Evolutionary conservation across 441 rosid genomes (phyloP).

Genomic region (Pelargonium myrrhifolium): DNA sequence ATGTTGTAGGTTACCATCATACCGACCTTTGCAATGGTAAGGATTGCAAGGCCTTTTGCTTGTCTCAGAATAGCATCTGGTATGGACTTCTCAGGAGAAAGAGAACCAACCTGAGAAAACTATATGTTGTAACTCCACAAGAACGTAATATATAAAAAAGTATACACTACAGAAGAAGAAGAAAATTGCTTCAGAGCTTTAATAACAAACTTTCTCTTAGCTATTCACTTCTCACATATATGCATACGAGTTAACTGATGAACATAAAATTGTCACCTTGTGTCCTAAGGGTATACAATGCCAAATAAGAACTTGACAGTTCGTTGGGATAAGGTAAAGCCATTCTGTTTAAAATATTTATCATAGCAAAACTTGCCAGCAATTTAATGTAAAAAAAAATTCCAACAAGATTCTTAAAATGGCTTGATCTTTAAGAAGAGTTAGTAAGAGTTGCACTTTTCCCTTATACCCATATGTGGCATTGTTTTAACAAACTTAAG

Average conservation of each 20-base stretch:
- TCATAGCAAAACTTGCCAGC: neutral
- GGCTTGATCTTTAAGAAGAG: neutral
- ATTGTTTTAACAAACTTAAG: no score
- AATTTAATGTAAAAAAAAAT: neutral
- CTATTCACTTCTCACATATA: neutral
- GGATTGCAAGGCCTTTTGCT: constrained; percentile 91
- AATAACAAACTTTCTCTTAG: neutral
- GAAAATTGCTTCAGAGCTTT: neutral
- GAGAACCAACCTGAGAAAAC: constrained; percentile 53
- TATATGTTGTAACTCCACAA: neutral
- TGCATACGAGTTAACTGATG: neutral
- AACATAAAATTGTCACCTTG: neutral
- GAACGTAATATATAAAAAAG: neutral
- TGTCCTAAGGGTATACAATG: neutral
- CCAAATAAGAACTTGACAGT: neutral
- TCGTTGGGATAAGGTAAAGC: neutral
- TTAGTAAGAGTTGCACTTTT: neutral
- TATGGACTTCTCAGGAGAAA: constrained; percentile 73
- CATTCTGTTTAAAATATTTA: neutral
- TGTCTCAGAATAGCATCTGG: constrained; percentile 69
- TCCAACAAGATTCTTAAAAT: neutral
- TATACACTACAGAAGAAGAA: neutral
- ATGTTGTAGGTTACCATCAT: constrained; percentile 85
- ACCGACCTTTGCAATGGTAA: constrained; percentile 81
- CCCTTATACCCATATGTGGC: no score